phyloP scores from a whole-genome alignment of 1,284 basidiomycete species.

The Lignosus rhinocerotis region DNA sequence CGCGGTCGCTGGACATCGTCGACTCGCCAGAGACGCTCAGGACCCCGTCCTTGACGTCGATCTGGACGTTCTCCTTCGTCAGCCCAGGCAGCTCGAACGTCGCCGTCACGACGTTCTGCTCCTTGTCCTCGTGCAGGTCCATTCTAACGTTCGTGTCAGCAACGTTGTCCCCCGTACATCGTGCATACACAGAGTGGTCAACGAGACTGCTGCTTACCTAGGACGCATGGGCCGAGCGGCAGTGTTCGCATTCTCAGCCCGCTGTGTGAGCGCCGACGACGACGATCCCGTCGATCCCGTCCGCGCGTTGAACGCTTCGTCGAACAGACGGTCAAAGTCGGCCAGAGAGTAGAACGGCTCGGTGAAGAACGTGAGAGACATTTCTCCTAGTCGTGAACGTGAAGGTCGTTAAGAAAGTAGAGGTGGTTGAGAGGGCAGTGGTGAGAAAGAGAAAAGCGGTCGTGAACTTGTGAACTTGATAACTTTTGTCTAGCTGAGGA shows the following conservation, averaged over 20 bases:
- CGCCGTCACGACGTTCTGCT: conserved; percentile 44
- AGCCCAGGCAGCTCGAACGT: conserved; percentile 50
- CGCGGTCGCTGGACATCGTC: conserved; percentile 33
- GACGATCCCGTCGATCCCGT: neutral
- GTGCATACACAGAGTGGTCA: neutral
- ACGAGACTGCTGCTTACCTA: conserved; percentile 22
- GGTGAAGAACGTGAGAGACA: conserved; percentile 35
- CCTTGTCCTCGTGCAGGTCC: conserved; percentile 45
- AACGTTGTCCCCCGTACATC: neutral
- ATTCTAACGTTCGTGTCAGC: conserved; percentile 34
- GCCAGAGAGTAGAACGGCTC: conserved; percentile 43
- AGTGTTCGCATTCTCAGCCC: conserved; percentile 7
- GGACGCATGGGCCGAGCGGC: conserved; percentile 25
- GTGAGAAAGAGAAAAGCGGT: conserved; percentile 14
- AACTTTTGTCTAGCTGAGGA: conserved; percentile 20
- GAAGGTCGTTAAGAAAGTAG: conserved; percentile 13
- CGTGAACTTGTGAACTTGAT: conserved; percentile 18
- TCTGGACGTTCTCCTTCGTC: conserved; percentile 41
- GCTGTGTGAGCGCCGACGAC: conserved; percentile 4
- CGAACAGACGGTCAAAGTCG: conserved; percentile 48
- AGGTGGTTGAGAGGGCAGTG: conserved; percentile 1
- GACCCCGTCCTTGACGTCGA: conserved; percentile 43
- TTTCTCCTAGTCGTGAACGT: conserved; percentile 18
- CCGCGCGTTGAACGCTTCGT: conserved; percentile 39
- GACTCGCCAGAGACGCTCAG: conserved; percentile 45